Evolutionary conservation across 1,284 basidiomycete genomes (phyloP), one percentile per base, ranked within the genome.

Genomic region (Leucoagaricus sp.): DNA sequence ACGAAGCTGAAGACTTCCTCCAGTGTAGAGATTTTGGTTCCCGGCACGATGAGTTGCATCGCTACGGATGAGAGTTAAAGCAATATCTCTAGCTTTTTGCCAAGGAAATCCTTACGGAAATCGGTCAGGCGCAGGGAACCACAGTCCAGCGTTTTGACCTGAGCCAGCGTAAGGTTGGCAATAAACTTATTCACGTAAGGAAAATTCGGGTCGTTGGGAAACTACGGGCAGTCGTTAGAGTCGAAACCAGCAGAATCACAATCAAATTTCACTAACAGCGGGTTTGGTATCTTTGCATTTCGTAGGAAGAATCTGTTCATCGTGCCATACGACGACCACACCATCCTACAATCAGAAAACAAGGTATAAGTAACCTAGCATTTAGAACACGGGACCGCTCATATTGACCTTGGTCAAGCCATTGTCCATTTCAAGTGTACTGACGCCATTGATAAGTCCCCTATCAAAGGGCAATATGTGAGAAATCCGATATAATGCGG

Each of bases 251-350:
- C n/a, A 40, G 33, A 9, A 42, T 36, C 36, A 42, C 15, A 25
- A 19, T 17, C 15, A 13, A 33, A 23, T 49, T 36, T 49, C 28
- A 60, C 79, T 65, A 64, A 89, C 87, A 46, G 66, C 82, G 36
- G 89, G 85, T 10, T 60, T 63, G 1, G 88, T 91, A 66, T 92
- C 89, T 36, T 67, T 64, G 67, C 89, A 91, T 67, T 91, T 92
- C 36, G 75, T 74, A 2, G 80, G 61, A 1, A 72, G 69, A 61
- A 91, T 86, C 49, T 76, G 75, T 68, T 86, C 84, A 68, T 93
- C 90, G 65, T 93, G 90, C 87, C 88, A 92, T 2, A 93, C 87
- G 40, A 93, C 76, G 9, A 88, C 84, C 44, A 82, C 78, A 12
- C 86, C 87, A 66, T 92, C 89, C 84, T 89, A 64, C 6, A 40